Evolutionary conservation across 495 filamentous ascomycete species (phyloP), one percentile per base, ranked within the genome.

Genomic region (Talaromyces borbonicus): DNA sequence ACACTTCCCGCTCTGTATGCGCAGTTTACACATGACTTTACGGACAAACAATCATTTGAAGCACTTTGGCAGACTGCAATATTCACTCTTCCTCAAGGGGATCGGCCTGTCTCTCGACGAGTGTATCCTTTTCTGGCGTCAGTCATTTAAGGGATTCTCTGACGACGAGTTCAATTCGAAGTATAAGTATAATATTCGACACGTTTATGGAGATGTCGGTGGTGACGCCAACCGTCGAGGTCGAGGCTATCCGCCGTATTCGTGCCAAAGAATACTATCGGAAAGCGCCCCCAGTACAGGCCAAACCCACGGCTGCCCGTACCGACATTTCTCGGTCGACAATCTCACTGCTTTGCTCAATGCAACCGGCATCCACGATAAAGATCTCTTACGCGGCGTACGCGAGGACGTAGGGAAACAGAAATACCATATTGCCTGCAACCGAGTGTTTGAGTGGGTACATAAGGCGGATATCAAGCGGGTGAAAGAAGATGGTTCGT

Each of bases 1-100:
- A 43, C 82, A 94, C 57, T 97, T 96, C 74, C 93, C 93, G 0
- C 72, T 90, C 16, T 99, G 93, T 63, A 97, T 97, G 93, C 77
- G 78, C 22, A 84, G 88, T 56, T 71, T 97, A 32, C 93, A 99
- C 60, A 79, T 75, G 39, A 83, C 78, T 8, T 69, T 99, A 15
- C 82, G 86, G 47, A 82, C 85, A 50, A 87, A 90, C 59, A 79
- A 80, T 24, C 85, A 97, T 48, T 69, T 99, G 43, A 95, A 95
- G 57, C 90, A 99, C 62, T 95, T 73, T 53, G 93, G 89, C 12
- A 86, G 93, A 49, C 74, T 96, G 16, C 93, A 99, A 66, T 99
- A 97, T 69, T 85, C 84, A 0, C 77, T 99, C 15, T 99, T 99
- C 75, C 75, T 99, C 47, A 99, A 99, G 69, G 93, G 93, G 25